These are phyloP conservation scores for Leptographium procerum DNA, from an alignment of 2,329 filamentous ascomycete genomes.

Conservation along the genomic window DNA sequence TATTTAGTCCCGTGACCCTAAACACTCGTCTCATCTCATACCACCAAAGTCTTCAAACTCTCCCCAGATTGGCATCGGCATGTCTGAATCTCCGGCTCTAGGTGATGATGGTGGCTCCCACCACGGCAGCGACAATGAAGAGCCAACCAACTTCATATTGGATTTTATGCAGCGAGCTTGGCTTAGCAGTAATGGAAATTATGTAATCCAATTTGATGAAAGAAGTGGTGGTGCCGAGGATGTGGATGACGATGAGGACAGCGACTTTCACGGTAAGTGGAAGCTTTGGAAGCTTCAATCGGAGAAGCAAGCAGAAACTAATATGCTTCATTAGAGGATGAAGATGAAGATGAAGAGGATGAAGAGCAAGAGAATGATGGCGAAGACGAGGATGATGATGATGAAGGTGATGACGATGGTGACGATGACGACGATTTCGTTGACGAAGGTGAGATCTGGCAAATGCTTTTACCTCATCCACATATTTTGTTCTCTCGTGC, in stretches of 20 bases:
- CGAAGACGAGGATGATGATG: conserved; percentile 11
- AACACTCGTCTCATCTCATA: neutral
- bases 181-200: neutral
- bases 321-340: conserved; percentile 2
- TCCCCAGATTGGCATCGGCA: neutral
- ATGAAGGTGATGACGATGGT: conserved; percentile 10
- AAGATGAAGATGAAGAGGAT: conserved; percentile 14
- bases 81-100: neutral
- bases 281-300: neutral
- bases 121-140: neutral
- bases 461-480: neutral
- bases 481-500: neutral
- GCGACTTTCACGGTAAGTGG: neutral
- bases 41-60: neutral
- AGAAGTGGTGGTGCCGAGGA: conserved; percentile 12
- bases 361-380: conserved; percentile 13
- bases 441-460: conserved; percentile 7
- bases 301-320: neutral
- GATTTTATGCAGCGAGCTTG: neutral
- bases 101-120: neutral
- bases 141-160: neutral
- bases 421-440: conserved; percentile 14
- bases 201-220: neutral
- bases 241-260: conserved; percentile 9
- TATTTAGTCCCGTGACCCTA: neutral